Base-by-base conservation (phyloP, 345 rosid genomes). In the Litchi chinensis region DNA sequence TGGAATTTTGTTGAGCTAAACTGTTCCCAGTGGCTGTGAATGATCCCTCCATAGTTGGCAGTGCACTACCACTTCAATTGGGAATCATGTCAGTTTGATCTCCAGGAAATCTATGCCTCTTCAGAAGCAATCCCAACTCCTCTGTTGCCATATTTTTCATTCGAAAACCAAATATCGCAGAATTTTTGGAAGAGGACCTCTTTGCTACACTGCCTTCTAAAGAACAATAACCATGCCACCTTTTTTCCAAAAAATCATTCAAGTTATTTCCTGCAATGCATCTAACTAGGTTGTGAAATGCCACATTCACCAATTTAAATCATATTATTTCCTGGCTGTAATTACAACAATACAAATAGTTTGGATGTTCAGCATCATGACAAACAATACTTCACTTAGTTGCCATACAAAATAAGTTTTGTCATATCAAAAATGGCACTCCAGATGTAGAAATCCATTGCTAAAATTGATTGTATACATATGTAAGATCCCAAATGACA, bases 41-140 rank as follows among this genome's bases (percentile, higher is more conserved):
- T 57, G 98, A 95, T 52, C 98, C 98, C 88, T 95, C 98, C 94
- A 95, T 92, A 75, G 93, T 95, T 65, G 98, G 98, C 7, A 98
- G 98, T 10, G 98, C 98, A 69, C 98, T 95, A 19, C 97, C 98
- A 78, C 98, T 95, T 84, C 97, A 87, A 91, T 86, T 92, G 40
- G 97, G 97, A 76, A 86, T 62, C 5, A 63, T 77, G 5, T 87
- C 89, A 12, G 80, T 73, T 28, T 85, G 83, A 64, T 87, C 88
- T 81, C 82, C 88, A 68, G 74, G 88, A 64, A 88, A 79, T 75
- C 87, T 88, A 79, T 91, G 89, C 79, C 87, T 92, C 71, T 91
- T 87, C 81, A 92, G 78, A 80, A 93, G 90, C 74, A 91, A 77
- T 10, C 93, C 90, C 88, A 92, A 83, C 81, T 92, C 95, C 76